Evolutionary conservation across 2,329 filamentous ascomycete genomes (phyloP).

Genomic region (Gaeumannomyces tritici): DNA sequence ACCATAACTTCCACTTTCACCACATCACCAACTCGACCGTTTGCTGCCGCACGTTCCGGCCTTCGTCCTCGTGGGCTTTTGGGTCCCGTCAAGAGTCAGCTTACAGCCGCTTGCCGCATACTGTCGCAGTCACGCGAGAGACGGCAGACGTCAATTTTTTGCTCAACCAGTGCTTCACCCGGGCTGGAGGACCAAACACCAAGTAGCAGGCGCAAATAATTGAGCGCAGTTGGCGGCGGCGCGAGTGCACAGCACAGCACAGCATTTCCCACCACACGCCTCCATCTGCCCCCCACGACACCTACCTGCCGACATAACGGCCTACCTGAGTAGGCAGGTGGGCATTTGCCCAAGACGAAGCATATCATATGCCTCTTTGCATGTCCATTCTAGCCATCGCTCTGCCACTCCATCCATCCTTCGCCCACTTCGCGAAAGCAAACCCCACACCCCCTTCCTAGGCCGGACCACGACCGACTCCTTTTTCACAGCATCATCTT

Average conservation of each 20-base stretch:
- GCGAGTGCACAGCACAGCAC: not conserved
- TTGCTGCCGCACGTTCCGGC: not conserved
- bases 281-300: too few species aligned
- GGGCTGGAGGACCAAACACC: not conserved
- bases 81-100: not conserved
- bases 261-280: too few species aligned
- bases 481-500: not conserved
- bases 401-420: not conserved
- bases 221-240: too few species aligned
- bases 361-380: not conserved
- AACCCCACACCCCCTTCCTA: not conserved
- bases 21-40: not conserved
- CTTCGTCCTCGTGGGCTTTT: not conserved
- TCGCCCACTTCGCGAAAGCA: not conserved
- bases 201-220: not conserved
- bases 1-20: not conserved
- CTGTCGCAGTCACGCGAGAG: not conserved
- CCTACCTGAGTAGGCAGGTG: too few species aligned
- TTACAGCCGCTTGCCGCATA: not conserved
- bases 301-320: too few species aligned
- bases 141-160: not conserved
- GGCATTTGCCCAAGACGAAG: not conserved
- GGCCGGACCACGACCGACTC: too few species aligned
- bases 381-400: not conserved
- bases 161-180: not conserved